Conservation (phyloP, 352 stramenopile species). For the Phytopythium delawarense region DNA sequence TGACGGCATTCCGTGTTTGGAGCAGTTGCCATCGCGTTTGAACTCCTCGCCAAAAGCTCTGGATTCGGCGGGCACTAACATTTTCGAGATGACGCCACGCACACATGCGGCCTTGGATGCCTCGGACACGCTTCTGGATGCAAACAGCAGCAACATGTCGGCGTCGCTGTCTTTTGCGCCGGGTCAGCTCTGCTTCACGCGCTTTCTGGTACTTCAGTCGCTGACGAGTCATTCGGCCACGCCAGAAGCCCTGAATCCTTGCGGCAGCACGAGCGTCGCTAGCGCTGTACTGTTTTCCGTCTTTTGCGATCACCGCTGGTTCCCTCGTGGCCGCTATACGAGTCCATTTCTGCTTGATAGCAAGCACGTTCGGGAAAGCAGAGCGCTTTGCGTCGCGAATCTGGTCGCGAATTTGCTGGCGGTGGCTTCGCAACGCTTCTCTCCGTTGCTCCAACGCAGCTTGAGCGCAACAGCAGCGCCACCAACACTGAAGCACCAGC, state of each 20-base stretch:
- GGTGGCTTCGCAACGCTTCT: conserved; percentile 8
- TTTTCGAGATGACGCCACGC: conserved; percentile 41
- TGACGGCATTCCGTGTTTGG: conserved; percentile 33
- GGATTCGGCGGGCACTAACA: conserved; percentile 36
- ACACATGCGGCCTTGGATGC: conserved; percentile 33
- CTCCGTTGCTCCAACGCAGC: not conserved
- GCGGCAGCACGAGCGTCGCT: conserved; percentile 25
- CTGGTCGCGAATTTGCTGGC: conserved; percentile 17
- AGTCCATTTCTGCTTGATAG: conserved; percentile 24
- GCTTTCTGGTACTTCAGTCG: conserved; percentile 39
- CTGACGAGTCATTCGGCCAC: conserved; percentile 29
- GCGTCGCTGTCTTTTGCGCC: conserved; percentile 20
- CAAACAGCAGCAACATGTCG: conserved; percentile 31
- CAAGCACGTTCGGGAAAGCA: not conserved
- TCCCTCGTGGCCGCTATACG: conserved; percentile 9
- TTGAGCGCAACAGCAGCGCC: conserved; percentile 22
- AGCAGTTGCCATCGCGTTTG: conserved; percentile 36
- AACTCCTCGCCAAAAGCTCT: conserved; percentile 53
- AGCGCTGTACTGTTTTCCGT: conserved; percentile 3
- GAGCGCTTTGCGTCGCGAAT: conserved; percentile 14
- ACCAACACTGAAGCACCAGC: conserved; percentile 41
- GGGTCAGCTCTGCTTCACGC: conserved; percentile 22
- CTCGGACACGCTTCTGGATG: conserved; percentile 59
- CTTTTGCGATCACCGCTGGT: conserved; percentile 4
- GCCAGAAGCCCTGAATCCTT: conserved; percentile 52